Evolutionary conservation across 352 stramenopile genomes (phyloP).

Genomic region (Globisporangium solare): DNA sequence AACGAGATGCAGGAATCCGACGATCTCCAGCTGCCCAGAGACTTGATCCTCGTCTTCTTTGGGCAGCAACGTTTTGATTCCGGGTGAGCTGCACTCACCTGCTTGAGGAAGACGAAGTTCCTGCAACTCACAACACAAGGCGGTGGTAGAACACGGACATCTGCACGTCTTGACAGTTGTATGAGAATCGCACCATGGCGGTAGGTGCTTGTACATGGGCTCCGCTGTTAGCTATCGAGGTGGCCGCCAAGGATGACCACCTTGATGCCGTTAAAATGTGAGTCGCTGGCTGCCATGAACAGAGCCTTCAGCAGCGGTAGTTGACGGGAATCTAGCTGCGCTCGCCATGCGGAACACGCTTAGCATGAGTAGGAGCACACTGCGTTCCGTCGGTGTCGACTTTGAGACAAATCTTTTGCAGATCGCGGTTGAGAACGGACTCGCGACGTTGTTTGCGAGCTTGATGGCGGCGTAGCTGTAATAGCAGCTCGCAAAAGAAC

Average conservation of each 20-base stretch:
- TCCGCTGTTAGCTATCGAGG: background rate
- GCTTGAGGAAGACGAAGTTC: too few relatives aligned
- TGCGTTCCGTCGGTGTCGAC: background rate
- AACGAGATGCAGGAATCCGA: too few relatives aligned
- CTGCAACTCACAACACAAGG: too few relatives aligned
- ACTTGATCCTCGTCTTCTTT: too few relatives aligned
- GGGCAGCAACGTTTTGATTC: too few relatives aligned
- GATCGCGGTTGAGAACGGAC: background rate
- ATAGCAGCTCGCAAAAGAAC: background rate
- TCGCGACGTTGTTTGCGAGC: too few relatives aligned
- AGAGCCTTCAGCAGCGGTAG: background rate
- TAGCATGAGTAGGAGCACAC: background rate
- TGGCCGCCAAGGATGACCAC: slow-evolving; percentile 2
- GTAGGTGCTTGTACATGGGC: background rate
- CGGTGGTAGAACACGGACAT: slow-evolving; percentile 2
- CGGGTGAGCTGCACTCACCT: too few relatives aligned
- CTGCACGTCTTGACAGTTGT: slow-evolving; percentile 10
- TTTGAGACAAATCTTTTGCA: slow-evolving; percentile 2
- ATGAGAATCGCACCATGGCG: slow-evolving; percentile 1
- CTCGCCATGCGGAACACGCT: background rate
- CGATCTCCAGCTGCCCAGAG: too few relatives aligned
- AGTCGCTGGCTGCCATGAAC: background rate
- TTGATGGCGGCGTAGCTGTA: background rate
- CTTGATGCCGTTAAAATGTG: background rate
- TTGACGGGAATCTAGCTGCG: background rate